Base-by-base conservation (phyloP, 495 filamentous ascomycete species). In the Xylaria flabelliformis region DNA sequence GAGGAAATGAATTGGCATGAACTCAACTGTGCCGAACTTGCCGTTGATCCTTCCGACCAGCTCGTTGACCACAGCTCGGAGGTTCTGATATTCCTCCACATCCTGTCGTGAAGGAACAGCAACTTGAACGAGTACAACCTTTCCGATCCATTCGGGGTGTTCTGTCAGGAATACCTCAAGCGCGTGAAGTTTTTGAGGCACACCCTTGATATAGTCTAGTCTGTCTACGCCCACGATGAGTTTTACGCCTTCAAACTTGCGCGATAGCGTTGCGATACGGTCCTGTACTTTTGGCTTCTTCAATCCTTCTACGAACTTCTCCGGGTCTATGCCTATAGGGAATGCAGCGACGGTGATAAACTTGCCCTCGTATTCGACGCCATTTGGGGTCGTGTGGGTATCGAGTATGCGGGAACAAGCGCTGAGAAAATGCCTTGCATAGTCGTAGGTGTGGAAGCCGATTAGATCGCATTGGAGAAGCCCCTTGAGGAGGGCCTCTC, bases 401-500 rank as follows among this genome's bases (percentile, higher is more conserved):
- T 85, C 94, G 88, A 97, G 85, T 59, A 97, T 91, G 70, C 90
- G 87, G 8, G 91, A 91, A 79, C 95, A 97, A 75, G 91, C 94
- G 77, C 91, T 94, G 53, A 95, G 82, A 78, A 97, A 97, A 79
- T 98, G 95, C 64, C 93, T 84, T 34, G 91, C 93, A 78, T 98
- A 97, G 82, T 97, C 93, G 80, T 97, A 95, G 4, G 95, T 97
- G 76, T 98, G 95, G 81, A 98, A 97, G 19, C 95, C 95, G 75
- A 97, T 88, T 73, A 97, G 80, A 79, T 97, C 94, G 80, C 93
- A 93, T 61, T 93, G 88, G 42, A 98, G 82, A 48, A 97, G 85
- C 29, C 95, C 94, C 58, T 90, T 82, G 36, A 97, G 84, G 50
- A 97, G 85, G 70, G 92, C 90, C 76, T 95, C 93, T 50, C 94